Conservation (phyloP, 1,284 basidiomycete species). For the Sporisorium reilianum region DNA sequence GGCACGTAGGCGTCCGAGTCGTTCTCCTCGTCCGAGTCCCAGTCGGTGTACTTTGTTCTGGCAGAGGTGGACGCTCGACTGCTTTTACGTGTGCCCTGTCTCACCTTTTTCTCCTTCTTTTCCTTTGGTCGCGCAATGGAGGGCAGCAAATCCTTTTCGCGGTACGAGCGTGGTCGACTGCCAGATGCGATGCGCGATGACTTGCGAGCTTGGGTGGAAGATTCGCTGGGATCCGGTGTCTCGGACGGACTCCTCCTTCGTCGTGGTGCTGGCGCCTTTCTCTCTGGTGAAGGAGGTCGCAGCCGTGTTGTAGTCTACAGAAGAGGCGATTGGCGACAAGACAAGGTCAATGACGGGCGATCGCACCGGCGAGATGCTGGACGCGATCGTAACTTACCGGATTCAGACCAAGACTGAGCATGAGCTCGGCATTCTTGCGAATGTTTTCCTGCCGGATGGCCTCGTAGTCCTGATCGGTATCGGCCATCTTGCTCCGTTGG, state of each 20-base stretch:
- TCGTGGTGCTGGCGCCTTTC: conserved; percentile 17
- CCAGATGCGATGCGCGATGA: conserved; percentile 45
- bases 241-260: conserved; percentile 20
- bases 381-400: conserved; percentile 22
- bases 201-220: conserved; percentile 26
- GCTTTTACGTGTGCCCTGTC: conserved; percentile 44
- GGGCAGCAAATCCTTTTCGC: conserved; percentile 33
- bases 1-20: conserved; percentile 46
- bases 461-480: conserved; percentile 53
- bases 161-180: conserved; percentile 32
- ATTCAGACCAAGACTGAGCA: conserved; percentile 52
- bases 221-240: conserved; percentile 12
- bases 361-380: background rate
- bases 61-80: conserved; percentile 34
- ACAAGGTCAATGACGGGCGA: background rate
- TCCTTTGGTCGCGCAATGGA: conserved; percentile 22
- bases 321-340: too few species aligned
- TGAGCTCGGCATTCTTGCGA: conserved; percentile 62
- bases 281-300: conserved; percentile 38
- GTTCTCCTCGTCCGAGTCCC: conserved; percentile 47
- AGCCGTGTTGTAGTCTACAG: conserved; percentile 29
- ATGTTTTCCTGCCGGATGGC: conserved; percentile 69
- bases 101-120: conserved; percentile 32
- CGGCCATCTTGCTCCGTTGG: conserved; percentile 26
- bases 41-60: conserved; percentile 40